Evolutionary conservation across 2,329 filamentous ascomycete species (phyloP).

Genomic region (Aspergillus pseudoviridinutans): DNA sequence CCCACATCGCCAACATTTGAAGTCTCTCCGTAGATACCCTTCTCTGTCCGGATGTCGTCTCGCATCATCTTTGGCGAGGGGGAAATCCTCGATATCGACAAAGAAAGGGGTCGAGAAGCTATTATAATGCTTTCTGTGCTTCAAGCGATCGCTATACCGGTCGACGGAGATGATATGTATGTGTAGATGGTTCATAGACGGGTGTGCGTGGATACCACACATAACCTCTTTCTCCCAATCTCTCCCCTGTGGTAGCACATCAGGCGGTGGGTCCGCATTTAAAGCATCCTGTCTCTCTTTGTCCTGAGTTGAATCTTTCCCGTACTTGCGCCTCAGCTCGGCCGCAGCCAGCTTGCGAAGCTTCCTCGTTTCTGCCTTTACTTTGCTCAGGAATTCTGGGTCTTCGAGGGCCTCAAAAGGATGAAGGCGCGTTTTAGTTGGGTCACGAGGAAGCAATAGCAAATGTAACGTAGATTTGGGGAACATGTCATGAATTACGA

Average conservation of each 20-base stretch:
- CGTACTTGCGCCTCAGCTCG: conserved; percentile 69
- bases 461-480: conserved; percentile 83
- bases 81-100: conserved; percentile 73
- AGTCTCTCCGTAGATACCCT: conserved; percentile 60
- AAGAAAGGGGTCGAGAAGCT: conserved; percentile 86
- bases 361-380: conserved; percentile 57
- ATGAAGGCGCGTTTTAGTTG: conserved; percentile 58
- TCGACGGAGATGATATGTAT: conserved; percentile 83
- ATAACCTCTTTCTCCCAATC: conserved; percentile 74
- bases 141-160: conserved; percentile 66
- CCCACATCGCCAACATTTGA: conserved; percentile 83
- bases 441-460: conserved; percentile 77
- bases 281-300: conserved; percentile 61
- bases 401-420: conserved; percentile 77
- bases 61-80: conserved; percentile 62
- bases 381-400: conserved; percentile 60
- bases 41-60: conserved; percentile 55
- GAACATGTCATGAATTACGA: conserved; percentile 76
- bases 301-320: conserved; percentile 61
- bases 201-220: conserved; percentile 78
- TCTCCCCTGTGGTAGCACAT: conserved; percentile 64
- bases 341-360: conserved; percentile 64
- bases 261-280: conserved; percentile 47
- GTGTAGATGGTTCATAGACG: conserved; percentile 90
- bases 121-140: conserved; percentile 85